Evolutionary conservation across 2,329 filamentous ascomycete species (phyloP), one percentile per base, ranked within the genome.

Genomic region (Clonostachys solani): DNA sequence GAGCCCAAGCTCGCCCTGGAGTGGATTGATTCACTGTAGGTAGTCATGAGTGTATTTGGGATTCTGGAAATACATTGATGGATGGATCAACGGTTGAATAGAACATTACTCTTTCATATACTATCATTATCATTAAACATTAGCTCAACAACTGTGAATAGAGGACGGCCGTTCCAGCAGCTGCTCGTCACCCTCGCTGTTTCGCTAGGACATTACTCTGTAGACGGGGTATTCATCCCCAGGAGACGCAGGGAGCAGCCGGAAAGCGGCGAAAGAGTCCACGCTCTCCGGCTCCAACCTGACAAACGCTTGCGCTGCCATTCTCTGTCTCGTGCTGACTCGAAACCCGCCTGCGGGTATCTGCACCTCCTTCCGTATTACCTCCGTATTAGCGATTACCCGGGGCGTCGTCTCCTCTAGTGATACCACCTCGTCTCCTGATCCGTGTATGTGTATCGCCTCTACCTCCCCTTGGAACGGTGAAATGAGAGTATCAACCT

Each of bases 211-310:
- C 8, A 29, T 29, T 29, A 38, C 36, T 18, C 36, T 38, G 23
- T 57, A 64, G 4, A 64, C 48, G 5, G 54, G 62, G 45, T 64
- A 64, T 45, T 65, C 61, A 33, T 65, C 61, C 0, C 58, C 60
- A 2, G 43, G 54, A 6, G 48, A 48, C 2, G 62, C 47, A 3
- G 62, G 60, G 2, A 64, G 49, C 4, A 64, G 55, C 42, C 60
- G 62, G 13, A 56, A 58, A 2, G 56, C 60, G 1, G 55, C 62
- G 38, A 62, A 64, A 4, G 62, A 64, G 48, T 64, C 62, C 10
- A 60, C 57, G 3, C 57, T 59, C 53, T 64, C 62, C 0, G 62
- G 62, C 51, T 64, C 62, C 12, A 64, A 47, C 2, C 55, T 58
- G 12, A 54, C 53, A 9, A 64, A 54, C 0, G 60, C 59, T 2